A percentile compares a stretch with the other conserved stretches of the same genome.
phyloP scores from a whole-genome alignment of 129 eudicot genomes.

The Logfia minima region DNA sequence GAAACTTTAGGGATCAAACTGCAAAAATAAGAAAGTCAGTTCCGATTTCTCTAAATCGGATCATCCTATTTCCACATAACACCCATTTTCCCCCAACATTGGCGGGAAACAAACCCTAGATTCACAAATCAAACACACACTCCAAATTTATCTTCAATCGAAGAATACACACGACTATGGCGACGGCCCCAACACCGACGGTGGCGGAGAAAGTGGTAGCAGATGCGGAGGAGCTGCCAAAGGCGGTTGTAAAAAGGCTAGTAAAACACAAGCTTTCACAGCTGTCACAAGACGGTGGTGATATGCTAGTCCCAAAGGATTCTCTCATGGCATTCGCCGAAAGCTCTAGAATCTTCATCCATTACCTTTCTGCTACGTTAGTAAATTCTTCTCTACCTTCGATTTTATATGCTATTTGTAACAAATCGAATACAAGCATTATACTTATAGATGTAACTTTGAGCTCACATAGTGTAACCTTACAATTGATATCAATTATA shows the following conservation, averaged over 20 bases:
- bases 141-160: slow-evolving; percentile 15
- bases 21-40: not conserved
- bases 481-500: too few relatives aligned
- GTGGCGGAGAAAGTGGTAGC: slow-evolving; percentile 48
- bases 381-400: not conserved
- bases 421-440: slow-evolving; percentile 5
- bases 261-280: slow-evolving; percentile 88
- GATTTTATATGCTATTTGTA: not conserved
- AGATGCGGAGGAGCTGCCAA: slow-evolving; percentile 80
- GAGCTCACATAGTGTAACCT: not conserved
- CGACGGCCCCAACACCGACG: slow-evolving; percentile 23
- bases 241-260: slow-evolving; percentile 75
- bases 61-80: not conserved
- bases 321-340: slow-evolving; percentile 85
- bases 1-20: not conserved
- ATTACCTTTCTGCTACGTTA: slow-evolving; percentile 86
- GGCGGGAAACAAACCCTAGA: slow-evolving; percentile 51
- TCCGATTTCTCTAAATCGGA: not conserved
- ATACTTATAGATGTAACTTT: not conserved
- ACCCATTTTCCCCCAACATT: slow-evolving; percentile 13
- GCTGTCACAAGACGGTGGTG: slow-evolving; percentile 59
- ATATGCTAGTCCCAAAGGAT: slow-evolving; percentile 61
- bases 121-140: slow-evolving; percentile 12
- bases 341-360: slow-evolving; percentile 88
- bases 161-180: slow-evolving; percentile 6